Evolutionary conservation across 1,284 basidiomycete genomes (phyloP).

Genomic region (Cutaneotrichosporon daszewskae): DNA sequence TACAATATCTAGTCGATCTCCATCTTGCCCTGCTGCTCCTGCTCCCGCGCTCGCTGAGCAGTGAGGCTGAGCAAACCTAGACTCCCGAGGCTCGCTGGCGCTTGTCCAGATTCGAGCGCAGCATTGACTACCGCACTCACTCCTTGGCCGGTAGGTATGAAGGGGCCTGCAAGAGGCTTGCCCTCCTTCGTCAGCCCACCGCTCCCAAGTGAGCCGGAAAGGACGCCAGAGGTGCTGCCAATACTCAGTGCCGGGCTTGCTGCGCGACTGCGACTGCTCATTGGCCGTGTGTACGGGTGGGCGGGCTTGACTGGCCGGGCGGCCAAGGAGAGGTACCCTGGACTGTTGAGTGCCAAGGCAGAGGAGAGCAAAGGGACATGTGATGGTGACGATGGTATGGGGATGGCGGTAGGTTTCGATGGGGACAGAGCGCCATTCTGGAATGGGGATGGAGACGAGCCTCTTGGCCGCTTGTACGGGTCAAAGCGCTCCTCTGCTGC

Average conservation of each 20-base stretch:
- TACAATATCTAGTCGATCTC: too few relatives aligned
- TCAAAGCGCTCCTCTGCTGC: constrained; percentile 41
- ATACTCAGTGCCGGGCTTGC: constrained; percentile 41
- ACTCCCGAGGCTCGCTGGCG: constrained; percentile 27
- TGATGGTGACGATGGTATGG: constrained; percentile 37
- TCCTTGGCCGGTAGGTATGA: constrained; percentile 24
- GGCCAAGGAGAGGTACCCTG: constrained; percentile 12
- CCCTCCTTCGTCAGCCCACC: constrained; percentile 9
- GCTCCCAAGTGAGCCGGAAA: constrained; percentile 25
- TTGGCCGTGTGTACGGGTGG: constrained; percentile 37
- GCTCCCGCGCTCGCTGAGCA: too few relatives aligned
- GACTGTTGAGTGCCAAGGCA: constrained; percentile 15
- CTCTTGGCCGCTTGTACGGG: constrained; percentile 43
- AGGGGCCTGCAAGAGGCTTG: constrained; percentile 21
- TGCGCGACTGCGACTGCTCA: constrained; percentile 33
- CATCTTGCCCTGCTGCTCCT: too few relatives aligned
- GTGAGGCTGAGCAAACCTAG: constrained; percentile 40
- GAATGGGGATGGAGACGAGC: constrained; percentile 35
- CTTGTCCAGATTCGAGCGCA: constrained; percentile 10
- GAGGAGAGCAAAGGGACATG: constrained; percentile 28
- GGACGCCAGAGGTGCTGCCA: constrained; percentile 31
- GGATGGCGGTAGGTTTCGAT: constrained; percentile 25
- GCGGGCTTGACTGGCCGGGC: constrained; percentile 1
- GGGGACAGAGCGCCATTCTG: constrained; percentile 30
- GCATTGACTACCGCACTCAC: constrained; percentile 13